Evolutionary conservation across 345 rosid species (phyloP).

Genomic region (Chamaenerion angustifolium): DNA sequence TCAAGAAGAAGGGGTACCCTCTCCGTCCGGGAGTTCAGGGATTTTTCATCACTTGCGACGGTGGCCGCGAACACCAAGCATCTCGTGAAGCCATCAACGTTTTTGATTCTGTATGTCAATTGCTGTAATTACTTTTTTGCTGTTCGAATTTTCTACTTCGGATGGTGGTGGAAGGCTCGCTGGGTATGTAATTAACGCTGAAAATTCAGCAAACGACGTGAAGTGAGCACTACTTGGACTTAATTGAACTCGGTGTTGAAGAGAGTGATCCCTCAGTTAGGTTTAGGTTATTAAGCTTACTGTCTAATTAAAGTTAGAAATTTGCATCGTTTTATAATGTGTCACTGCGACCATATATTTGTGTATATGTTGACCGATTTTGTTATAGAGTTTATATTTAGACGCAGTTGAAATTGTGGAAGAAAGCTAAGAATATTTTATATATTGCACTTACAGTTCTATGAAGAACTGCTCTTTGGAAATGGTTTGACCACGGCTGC

Average conservation of each 20-base stretch:
- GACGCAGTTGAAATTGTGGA: no score
- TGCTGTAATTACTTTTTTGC: not conserved
- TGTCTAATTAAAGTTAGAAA: no score
- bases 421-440: not conserved
- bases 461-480: slow-evolving; percentile 61
- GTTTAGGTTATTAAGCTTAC: no score
- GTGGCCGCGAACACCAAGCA: slow-evolving; percentile 85
- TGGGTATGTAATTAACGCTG: no score
- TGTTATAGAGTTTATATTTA: no score
- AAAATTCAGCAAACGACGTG: no score
- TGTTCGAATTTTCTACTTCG: not conserved
- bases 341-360: no score
- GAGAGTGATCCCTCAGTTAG: no score
- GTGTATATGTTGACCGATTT: no score
- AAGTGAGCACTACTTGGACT: no score
- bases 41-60: slow-evolving; percentile 85
- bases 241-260: no score
- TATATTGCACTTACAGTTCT: slow-evolving; percentile 32
- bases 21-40: slow-evolving; percentile 77
- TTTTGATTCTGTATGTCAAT: slow-evolving; percentile 57
- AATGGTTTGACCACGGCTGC: slow-evolving; percentile 21
- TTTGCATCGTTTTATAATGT: no score
- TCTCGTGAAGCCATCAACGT: slow-evolving; percentile 69
- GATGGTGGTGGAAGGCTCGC: not conserved
- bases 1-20: slow-evolving; percentile 84